Conservation (phyloP, 2,329 filamentous ascomycete species). For the Sporothrix euskadiensis region DNA sequence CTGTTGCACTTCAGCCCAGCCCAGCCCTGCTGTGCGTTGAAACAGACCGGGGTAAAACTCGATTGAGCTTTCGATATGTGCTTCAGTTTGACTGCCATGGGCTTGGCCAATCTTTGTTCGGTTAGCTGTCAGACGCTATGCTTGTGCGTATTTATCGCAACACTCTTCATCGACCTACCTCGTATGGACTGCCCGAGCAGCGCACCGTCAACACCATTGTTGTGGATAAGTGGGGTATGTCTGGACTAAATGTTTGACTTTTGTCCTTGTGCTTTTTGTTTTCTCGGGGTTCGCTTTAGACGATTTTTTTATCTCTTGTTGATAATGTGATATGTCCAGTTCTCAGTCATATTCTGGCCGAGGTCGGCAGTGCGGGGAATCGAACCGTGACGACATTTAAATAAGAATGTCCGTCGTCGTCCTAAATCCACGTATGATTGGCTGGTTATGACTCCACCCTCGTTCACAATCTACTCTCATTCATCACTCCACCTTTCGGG, state of each 20-base stretch:
- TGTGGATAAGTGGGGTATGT: background rate
- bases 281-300: background rate
- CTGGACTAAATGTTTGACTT: background rate
- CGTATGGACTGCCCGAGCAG: background rate
- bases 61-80: conserved; percentile 1
- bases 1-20: background rate
- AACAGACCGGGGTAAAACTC: conserved; percentile 16
- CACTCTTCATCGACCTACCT: background rate
- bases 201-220: background rate
- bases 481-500: too few relatives aligned
- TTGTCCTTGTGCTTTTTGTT: background rate
- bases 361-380: background rate
- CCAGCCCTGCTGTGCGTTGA: background rate
- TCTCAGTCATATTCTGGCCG: background rate
- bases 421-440: background rate
- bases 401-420: too few relatives aligned
- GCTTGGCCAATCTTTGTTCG: background rate
- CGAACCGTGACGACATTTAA: background rate
- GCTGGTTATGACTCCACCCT: background rate
- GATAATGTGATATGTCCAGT: background rate
- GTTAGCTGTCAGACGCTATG: background rate
- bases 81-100: background rate
- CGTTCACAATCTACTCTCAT: background rate
- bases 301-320: background rate
- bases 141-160: too few relatives aligned